These are phyloP conservation scores for Keithomyces neogunnii DNA, from an alignment of 2,329 filamentous ascomycete species.

Conservation along the genomic window DNA sequence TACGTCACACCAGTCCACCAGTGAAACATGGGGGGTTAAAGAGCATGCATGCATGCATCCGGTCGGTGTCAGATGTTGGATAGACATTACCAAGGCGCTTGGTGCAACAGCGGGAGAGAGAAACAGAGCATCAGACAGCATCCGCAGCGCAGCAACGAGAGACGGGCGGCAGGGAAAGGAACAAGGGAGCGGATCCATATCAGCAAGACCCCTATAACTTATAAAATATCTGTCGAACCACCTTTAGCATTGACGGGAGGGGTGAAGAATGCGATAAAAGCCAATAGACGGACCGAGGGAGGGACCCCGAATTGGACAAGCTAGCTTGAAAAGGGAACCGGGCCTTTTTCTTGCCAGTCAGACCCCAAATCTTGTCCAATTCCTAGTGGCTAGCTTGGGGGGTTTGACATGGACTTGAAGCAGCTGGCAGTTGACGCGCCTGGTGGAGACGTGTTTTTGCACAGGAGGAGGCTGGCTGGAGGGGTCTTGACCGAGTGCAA, in stretches of 20 bases:
- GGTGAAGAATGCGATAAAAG: neutral
- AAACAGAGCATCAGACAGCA: neutral
- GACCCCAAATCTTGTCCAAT: too few species aligned
- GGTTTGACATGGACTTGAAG: neutral
- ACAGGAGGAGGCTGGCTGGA: conserved; percentile 1
- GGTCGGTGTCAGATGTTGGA: neutral
- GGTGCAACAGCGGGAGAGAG: neutral
- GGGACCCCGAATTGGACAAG: neutral
- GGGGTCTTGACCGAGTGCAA: neutral
- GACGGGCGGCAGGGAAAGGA: too few species aligned
- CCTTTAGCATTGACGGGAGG: too few species aligned
- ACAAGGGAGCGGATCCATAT: too few species aligned
- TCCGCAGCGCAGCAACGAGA: too few species aligned
- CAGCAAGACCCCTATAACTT: too few species aligned
- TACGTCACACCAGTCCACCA: neutral
- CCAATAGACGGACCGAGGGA: neutral
- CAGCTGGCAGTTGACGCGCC: neutral
- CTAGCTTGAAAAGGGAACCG: too few species aligned
- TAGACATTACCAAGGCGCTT: too few species aligned
- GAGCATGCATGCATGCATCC: neutral
- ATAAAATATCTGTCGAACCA: too few species aligned
- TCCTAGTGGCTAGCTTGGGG: too few species aligned
- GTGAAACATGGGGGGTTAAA: neutral
- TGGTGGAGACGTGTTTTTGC: conserved; percentile 7
- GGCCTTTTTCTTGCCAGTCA: too few species aligned